Conservation (phyloP, 257 asterid genomes). For the Marsdenia floribunda region DNA sequence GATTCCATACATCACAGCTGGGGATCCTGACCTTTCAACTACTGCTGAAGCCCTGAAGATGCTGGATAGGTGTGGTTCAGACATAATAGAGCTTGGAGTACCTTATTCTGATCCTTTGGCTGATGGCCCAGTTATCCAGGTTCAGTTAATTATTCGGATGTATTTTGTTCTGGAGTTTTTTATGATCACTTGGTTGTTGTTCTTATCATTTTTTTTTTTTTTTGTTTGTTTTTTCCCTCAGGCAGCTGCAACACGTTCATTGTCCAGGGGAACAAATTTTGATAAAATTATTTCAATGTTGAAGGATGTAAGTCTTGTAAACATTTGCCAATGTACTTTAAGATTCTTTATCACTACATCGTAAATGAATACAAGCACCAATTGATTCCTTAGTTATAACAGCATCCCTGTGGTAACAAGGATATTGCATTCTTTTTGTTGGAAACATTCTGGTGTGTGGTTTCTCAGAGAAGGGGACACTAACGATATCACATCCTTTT, state of each 20-base stretch:
- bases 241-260: slow-evolving; percentile 86
- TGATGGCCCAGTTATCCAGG: slow-evolving; percentile 97
- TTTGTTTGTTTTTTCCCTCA: background rate
- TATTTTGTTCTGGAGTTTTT: background rate
- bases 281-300: slow-evolving; percentile 66
- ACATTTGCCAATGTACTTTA: background rate
- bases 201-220: slow-evolving; percentile 6
- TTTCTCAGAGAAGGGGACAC: no score
- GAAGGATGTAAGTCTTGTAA: slow-evolving; percentile 54
- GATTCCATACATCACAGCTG: slow-evolving; percentile 85
- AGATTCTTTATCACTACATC: background rate
- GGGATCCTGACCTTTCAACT: slow-evolving; percentile 80
- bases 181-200: slow-evolving; percentile 1
- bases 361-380: background rate
- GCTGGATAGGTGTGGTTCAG: slow-evolving; percentile 82
- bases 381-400: background rate
- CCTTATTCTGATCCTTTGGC: slow-evolving; percentile 98
- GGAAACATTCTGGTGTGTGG: no score
- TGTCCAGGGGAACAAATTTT: slow-evolving; percentile 65
- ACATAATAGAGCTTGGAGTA: slow-evolving; percentile 79
- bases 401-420: no score
- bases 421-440: no score
- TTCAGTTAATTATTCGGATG: slow-evolving; percentile 1
- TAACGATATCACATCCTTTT: no score
- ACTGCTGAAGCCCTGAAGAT: slow-evolving; percentile 79